Evolutionary conservation across 805 yeast genomes (phyloP), one percentile per base, ranked within the genome.

Genomic region (Kazachstania viticola): DNA sequence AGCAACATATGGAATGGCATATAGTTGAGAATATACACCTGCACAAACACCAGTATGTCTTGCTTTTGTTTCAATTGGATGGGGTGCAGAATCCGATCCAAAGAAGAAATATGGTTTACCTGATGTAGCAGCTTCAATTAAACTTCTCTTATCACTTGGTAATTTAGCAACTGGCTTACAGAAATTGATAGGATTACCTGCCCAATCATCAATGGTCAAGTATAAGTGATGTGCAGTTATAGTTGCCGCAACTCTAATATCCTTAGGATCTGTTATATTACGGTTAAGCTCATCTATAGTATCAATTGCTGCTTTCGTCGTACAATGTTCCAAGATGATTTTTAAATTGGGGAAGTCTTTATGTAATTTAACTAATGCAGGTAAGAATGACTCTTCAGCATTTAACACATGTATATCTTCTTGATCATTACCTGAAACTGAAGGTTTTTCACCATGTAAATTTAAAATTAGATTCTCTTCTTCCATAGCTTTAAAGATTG

Each of bases 21-120:
- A 72, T 15, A 82, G 70, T 56, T 91, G 98, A 2, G 97, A 82
- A 59, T 71, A 91, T 7, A 91, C 95, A 49, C 99, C 99, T n/a
- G 99, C 99, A 48, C 96, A 84, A 13, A 88, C 96, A 15, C 87
- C 88, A 23, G 65, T 62, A 43, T 74, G 84, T 38, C 69, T 77
- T 17, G 82, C 66, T 58, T 93, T 93, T 37, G 75, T 75, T 40
- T 71, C 71, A 17, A 82, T 49, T 6, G 95, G 94, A 55, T 91
- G 98, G 17, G 98, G 99, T 19, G 99, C 99, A 15, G 95, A 83
- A 56, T 91, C 99, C 1, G 95, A 82, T 5, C 99, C 99, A 51
- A 87, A 91, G 64, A 91, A 83, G 57, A 87, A 91, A 64, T 76
- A 87, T 26, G 94, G 83, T 44, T 79, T 75, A 4, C 97, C 97